Evolutionary conservation across 2,329 filamentous ascomycete species (phyloP).

Genomic region (Pseudomassariella vexata): DNA sequence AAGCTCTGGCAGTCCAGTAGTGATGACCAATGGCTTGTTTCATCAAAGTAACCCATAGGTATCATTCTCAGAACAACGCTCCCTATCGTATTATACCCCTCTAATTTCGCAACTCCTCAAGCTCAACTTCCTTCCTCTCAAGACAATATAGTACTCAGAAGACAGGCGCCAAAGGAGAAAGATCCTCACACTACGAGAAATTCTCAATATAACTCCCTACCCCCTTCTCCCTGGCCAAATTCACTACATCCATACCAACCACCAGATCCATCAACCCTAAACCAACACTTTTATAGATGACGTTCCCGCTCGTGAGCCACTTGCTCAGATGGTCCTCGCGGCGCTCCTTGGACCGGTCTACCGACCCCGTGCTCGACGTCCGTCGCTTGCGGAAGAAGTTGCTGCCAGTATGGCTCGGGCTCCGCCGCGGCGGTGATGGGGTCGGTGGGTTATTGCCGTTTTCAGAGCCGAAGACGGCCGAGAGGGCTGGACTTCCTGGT

Average conservation of each 20-base stretch:
- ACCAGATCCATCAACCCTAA: conserved; percentile 62
- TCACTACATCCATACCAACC: conserved; percentile 52
- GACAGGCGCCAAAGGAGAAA: conserved; percentile 8
- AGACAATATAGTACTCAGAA: too few species aligned
- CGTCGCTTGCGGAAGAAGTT: conserved; percentile 20
- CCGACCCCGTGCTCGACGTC: conserved; percentile 22
- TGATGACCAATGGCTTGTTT: too few species aligned
- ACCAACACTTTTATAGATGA: conserved; percentile 65
- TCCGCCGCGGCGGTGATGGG: conserved; percentile 7
- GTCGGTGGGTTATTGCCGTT: background rate
- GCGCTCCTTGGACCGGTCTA: conserved; percentile 25
- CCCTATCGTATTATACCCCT: too few species aligned
- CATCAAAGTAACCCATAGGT: too few species aligned
- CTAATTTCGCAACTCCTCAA: too few species aligned
- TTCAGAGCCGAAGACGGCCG: conserved; percentile 25
- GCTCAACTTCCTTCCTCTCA: too few species aligned
- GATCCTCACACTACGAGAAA: conserved; percentile 34
- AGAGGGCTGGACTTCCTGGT: conserved; percentile 30
- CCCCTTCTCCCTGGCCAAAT: conserved; percentile 47
- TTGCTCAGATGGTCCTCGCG: conserved; percentile 44
- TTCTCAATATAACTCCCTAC: conserved; percentile 48
- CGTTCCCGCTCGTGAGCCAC: conserved; percentile 57
- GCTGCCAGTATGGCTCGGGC: conserved; percentile 11
- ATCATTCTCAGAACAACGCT: too few species aligned
- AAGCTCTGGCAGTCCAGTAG: too few species aligned